phyloP scores from a whole-genome alignment of 169 alveolate species.

The Neospora caninum region DNA sequence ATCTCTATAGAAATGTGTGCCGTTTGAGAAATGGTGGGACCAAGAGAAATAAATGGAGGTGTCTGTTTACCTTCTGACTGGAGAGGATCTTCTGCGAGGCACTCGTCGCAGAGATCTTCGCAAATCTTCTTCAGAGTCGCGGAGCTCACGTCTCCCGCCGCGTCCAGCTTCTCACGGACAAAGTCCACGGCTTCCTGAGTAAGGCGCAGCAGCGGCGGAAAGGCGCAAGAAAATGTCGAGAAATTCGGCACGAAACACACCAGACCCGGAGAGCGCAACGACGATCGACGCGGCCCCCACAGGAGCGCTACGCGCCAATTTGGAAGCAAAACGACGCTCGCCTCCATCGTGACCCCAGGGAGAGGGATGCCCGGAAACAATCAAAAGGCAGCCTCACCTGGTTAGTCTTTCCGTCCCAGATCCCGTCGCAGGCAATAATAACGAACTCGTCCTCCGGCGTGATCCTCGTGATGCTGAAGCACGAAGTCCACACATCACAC shows the following conservation, averaged over 20 bases:
- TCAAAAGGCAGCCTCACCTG: slow-evolving; percentile 74
- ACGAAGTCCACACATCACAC: neutral
- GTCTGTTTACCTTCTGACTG: slow-evolving; percentile 47
- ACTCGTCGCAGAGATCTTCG: slow-evolving; percentile 55
- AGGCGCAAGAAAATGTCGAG: no score
- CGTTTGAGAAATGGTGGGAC: neutral
- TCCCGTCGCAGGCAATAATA: slow-evolving; percentile 99
- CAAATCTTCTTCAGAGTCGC: slow-evolving; percentile 31
- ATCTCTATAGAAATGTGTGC: neutral
- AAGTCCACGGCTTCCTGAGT: slow-evolving; percentile 56
- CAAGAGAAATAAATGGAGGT: neutral
- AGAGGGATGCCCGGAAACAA: no score
- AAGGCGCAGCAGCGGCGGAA: neutral
- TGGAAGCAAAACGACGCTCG: no score
- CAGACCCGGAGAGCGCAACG: no score
- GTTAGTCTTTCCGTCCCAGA: slow-evolving; percentile 97
- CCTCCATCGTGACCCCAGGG: no score
- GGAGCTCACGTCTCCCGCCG: neutral
- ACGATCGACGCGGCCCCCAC: no score
- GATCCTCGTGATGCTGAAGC: slow-evolving; percentile 36
- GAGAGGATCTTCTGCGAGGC: slow-evolving; percentile 45
- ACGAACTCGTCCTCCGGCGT: slow-evolving; percentile 92
- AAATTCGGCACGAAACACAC: no score
- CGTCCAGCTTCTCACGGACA: slow-evolving; percentile 29
- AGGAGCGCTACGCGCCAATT: no score